These are phyloP conservation scores for Forsythia suspensa DNA, from an alignment of 257 asterid species.

Conservation along the genomic window DNA sequence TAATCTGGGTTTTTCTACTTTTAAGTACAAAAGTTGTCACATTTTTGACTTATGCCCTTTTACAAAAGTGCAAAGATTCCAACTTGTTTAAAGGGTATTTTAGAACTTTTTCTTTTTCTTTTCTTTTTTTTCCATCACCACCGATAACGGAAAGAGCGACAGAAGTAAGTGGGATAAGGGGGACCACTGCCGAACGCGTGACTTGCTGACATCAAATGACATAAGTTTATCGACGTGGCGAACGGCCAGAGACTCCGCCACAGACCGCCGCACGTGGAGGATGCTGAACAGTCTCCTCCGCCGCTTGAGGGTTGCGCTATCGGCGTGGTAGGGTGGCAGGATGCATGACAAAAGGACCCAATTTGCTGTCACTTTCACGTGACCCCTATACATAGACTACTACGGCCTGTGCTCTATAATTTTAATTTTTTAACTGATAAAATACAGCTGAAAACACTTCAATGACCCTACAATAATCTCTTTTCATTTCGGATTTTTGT, in stretches of 20 bases:
- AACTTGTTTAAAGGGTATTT: background rate
- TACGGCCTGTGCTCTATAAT: background rate
- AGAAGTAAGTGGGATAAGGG: slow-evolving; percentile 17
- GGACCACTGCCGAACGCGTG: slow-evolving; percentile 29
- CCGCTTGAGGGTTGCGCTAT: background rate
- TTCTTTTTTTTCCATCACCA: background rate
- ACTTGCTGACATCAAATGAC: slow-evolving; percentile 18
- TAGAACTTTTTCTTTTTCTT: background rate
- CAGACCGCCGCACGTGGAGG: slow-evolving; percentile 20
- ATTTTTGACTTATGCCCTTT: no score
- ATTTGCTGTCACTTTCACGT: slow-evolving; percentile 17
- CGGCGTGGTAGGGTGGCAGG: background rate
- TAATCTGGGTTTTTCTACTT: no score
- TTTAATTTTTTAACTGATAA: no score
- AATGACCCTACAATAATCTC: no score
- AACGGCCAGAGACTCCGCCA: slow-evolving; percentile 11
- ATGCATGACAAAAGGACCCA: background rate
- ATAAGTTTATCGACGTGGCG: background rate
- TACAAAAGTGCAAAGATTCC: background rate
- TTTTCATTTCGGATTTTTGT: no score
- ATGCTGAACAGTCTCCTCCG: slow-evolving; percentile 13
- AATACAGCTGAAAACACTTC: no score
- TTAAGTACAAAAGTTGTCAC: background rate
- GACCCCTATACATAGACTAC: slow-evolving; percentile 11
- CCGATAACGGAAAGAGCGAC: slow-evolving; percentile 8